A percentile compares a stretch with the other conserved stretches of the same genome.
Conservation (phyloP, 305 asterid genomes). For the Fraxinus floribunda region DNA sequence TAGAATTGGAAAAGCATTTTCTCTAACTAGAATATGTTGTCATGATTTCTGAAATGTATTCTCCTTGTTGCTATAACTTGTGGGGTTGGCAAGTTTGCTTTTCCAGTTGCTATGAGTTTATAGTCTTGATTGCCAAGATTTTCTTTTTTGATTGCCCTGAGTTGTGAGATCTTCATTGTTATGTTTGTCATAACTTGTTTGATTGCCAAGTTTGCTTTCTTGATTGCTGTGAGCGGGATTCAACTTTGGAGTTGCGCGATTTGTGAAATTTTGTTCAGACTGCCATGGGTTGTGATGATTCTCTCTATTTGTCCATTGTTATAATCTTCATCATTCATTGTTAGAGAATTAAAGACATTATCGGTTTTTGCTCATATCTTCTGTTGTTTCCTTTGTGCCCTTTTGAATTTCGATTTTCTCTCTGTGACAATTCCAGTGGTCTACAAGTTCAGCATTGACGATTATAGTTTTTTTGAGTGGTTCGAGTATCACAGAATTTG, state of each 20-base stretch:
- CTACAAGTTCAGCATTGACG: conserved; percentile 14
- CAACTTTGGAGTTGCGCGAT: neutral
- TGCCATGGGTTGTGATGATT: conserved; percentile 3
- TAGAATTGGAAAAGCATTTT: neutral
- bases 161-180: neutral
- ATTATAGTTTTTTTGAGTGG: neutral
- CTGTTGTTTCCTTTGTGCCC: neutral
- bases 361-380: conserved; percentile 23
- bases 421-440: conserved; percentile 17
- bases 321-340: neutral
- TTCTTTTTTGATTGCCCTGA: neutral
- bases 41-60: neutral
- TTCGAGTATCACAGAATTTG: conserved; percentile 1
- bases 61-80: neutral
- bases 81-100: neutral
- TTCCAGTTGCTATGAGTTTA: neutral
- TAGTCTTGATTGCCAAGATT: neutral
- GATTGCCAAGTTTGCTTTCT: neutral
- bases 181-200: neutral
- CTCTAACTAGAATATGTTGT: neutral
- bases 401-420: conserved; percentile 6
- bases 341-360: neutral
- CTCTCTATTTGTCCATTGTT: neutral
- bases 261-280: neutral
- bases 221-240: neutral